phyloP scores from a whole-genome alignment of 768 basidiomycete genomes.

The Rhizopogon rudus region DNA sequence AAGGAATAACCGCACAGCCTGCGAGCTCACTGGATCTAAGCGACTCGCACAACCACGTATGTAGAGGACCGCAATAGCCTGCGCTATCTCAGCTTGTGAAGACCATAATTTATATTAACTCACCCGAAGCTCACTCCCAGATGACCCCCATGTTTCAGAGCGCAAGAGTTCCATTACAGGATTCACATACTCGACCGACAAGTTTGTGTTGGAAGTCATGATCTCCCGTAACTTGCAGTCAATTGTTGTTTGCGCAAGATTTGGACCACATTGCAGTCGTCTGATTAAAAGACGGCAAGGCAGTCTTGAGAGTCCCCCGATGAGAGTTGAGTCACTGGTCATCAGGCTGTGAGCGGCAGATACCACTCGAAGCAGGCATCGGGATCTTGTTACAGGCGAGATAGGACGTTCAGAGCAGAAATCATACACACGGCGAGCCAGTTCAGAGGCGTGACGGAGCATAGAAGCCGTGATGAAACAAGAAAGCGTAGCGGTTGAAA shows the following conservation, averaged over 20 bases:
- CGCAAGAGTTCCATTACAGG: conserved; percentile 34
- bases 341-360: conserved; percentile 22
- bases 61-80: conserved; percentile 23
- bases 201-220: neutral
- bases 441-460: conserved; percentile 35
- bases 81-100: neutral
- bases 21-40: conserved; percentile 20
- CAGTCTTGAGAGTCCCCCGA: conserved; percentile 24
- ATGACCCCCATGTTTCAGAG: conserved; percentile 34
- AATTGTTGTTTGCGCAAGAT: conserved; percentile 11
- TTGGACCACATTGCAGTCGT: conserved; percentile 40
- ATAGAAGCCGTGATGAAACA: conserved; percentile 50
- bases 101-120: conserved; percentile 1
- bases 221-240: neutral
- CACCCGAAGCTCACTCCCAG: conserved; percentile 27
- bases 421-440: conserved; percentile 37
- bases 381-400: conserved; percentile 28
- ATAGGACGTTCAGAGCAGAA: conserved; percentile 35
- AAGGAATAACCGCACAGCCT: conserved; percentile 15
- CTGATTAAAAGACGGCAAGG: conserved; percentile 37
- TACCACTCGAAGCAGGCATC: conserved; percentile 37
- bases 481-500: conserved; percentile 38
- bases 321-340: conserved; percentile 16
- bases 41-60: conserved; percentile 26
- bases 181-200: neutral